These are phyloP conservation scores for Verticillium klebahnii DNA, from an alignment of 2,329 filamentous ascomycete genomes.

Conservation along the genomic window DNA sequence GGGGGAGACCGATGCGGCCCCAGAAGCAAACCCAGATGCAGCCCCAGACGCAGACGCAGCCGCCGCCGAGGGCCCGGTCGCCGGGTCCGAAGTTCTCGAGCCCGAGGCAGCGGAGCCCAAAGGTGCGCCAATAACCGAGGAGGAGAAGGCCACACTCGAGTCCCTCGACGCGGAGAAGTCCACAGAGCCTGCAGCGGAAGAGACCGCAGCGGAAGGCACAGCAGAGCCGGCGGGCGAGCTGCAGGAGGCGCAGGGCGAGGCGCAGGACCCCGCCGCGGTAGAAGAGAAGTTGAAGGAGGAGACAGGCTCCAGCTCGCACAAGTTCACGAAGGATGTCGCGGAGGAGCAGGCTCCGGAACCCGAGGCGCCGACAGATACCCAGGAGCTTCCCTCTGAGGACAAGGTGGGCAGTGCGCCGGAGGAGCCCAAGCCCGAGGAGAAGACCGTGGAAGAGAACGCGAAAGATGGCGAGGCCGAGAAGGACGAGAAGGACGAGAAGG, in stretches of 20 bases:
- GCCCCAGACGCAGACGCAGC: background rate
- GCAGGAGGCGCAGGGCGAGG: slow-evolving; percentile 3
- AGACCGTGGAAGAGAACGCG: background rate
- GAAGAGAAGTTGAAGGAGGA: slow-evolving; percentile 8
- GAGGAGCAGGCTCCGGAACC: slow-evolving; percentile 16
- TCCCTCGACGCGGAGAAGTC: background rate
- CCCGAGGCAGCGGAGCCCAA: background rate
- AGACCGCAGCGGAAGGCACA: slow-evolving; percentile 10
- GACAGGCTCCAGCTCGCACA: slow-evolving; percentile 7
- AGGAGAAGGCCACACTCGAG: background rate
- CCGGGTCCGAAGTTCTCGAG: slow-evolving; percentile 1
- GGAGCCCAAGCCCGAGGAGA: slow-evolving; percentile 14
- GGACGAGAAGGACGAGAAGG: background rate
- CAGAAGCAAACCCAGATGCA: background rate
- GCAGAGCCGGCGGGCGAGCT: slow-evolving; percentile 9
- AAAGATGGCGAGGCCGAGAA: background rate
- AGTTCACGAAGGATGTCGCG: slow-evolving; percentile 20
- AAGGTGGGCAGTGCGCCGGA: slow-evolving; percentile 6
- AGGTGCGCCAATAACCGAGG: background rate
- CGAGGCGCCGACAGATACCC: slow-evolving; percentile 10
- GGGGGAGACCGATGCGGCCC: background rate
- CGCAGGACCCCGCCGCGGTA: slow-evolving; percentile 16
- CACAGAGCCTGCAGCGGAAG: slow-evolving; percentile 1
- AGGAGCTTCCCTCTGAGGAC: slow-evolving; percentile 1
- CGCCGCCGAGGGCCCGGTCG: background rate